These are phyloP conservation scores for Backusella australiensis DNA, from an alignment of 192 early-diverging fungal genomes.

Conservation along the genomic window DNA sequence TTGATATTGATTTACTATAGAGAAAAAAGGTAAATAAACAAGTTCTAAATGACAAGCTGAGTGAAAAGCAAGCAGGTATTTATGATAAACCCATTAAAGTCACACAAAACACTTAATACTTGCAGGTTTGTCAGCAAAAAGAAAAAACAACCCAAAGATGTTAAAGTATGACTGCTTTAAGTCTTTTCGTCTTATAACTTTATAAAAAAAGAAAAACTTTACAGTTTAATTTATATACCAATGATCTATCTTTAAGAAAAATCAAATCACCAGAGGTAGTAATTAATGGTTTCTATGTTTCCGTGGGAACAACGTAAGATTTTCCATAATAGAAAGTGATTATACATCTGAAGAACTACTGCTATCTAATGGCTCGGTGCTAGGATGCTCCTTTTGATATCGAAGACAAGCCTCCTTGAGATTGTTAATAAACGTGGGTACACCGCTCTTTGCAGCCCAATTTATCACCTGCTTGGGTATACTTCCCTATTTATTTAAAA, in stretches of 20 bases:
- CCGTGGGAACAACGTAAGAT: background rate
- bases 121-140: constrained; percentile 1
- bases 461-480: constrained; percentile 6
- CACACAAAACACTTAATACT: constrained; percentile 11
- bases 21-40: background rate
- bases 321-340: constrained; percentile 1
- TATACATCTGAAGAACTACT: background rate
- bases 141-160: background rate
- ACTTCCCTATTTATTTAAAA: background rate
- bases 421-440: background rate
- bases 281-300: background rate
- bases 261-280: background rate
- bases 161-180: constrained; percentile 6
- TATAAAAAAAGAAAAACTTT: constrained; percentile 10
- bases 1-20: background rate
- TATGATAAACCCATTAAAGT: background rate
- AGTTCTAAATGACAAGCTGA: background rate
- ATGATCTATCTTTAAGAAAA: constrained; percentile 1
- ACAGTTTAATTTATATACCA: constrained; percentile 1
- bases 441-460: background rate
- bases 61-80: background rate
- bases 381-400: background rate
- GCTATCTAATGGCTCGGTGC: background rate
- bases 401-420: background rate
- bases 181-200: background rate